These are phyloP conservation scores for Botryosphaeria dothidea DNA, from an alignment of 2,329 filamentous ascomycete genomes.

Conservation along the genomic window DNA sequence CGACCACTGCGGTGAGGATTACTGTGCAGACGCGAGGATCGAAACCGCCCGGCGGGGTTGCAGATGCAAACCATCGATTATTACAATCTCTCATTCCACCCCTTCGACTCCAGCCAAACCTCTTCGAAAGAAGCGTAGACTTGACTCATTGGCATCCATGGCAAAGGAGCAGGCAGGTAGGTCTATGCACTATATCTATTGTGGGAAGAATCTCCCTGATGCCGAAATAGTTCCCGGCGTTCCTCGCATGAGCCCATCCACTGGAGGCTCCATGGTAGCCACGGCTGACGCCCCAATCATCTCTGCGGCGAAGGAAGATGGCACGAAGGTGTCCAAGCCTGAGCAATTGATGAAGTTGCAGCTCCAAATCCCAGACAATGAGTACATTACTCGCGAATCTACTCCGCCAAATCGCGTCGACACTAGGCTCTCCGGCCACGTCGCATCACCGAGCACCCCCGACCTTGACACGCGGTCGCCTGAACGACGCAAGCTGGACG, in stretches of 20 bases:
- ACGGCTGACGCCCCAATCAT: no score
- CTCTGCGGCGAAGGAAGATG: neutral
- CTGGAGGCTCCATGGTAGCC: neutral
- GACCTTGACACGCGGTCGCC: neutral
- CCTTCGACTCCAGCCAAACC: neutral
- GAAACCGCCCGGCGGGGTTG: neutral
- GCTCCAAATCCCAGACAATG: neutral
- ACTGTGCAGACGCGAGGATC: neutral
- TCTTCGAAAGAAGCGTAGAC: constrained; percentile 9
- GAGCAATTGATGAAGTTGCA: neutral
- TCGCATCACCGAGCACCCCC: neutral
- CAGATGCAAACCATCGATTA: neutral
- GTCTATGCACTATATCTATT: neutral
- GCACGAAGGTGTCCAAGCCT: neutral
- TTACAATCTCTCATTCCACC: neutral
- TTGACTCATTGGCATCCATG: neutral
- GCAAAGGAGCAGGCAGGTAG: constrained; percentile 1
- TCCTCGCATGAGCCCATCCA: neutral
- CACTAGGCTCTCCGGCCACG: neutral
- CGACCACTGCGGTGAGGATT: constrained; percentile 4
- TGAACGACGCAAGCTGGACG: neutral
- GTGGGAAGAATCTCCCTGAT: neutral
- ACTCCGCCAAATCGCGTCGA: neutral
- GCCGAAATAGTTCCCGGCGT: neutral
- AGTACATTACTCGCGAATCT: neutral